Evolutionary conservation across 352 stramenopile genomes (phyloP).

Genomic region (Globisporangium heterothallicum): DNA sequence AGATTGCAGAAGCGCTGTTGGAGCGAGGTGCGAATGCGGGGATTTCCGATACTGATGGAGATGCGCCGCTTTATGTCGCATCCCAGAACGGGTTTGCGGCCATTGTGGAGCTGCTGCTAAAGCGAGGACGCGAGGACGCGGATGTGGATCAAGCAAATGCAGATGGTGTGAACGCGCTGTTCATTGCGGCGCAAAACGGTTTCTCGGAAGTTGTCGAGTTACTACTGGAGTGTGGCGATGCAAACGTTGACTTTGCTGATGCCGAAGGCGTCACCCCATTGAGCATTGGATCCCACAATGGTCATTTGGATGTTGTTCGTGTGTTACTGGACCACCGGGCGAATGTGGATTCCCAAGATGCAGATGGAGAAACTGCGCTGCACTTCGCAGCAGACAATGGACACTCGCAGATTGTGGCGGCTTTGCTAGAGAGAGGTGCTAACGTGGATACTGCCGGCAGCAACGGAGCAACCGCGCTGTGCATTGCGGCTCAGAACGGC

Average conservation of each 20-base stretch:
- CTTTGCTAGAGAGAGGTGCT: slow-evolving; percentile 1
- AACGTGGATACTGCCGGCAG: neutral
- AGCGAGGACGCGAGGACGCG: neutral
- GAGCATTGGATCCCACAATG: slow-evolving; percentile 1
- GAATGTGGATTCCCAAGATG: neutral
- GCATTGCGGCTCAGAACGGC: slow-evolving; percentile 1
- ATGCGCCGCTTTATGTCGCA: neutral
- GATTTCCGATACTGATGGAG: neutral
- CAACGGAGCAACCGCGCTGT: neutral
- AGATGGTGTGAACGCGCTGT: neutral
- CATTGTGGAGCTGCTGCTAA: neutral
- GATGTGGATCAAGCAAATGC: neutral
- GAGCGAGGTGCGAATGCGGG: neutral
- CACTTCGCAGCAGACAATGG: slow-evolving; percentile 6
- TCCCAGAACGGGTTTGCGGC: neutral
- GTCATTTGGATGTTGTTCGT: slow-evolving; percentile 1
- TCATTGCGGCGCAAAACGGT: slow-evolving; percentile 4
- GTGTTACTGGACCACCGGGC: neutral
- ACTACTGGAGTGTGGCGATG: neutral
- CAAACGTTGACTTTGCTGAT: neutral
- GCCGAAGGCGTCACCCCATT: neutral
- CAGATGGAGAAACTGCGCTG: neutral
- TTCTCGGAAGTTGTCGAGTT: neutral
- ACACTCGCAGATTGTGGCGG: neutral
- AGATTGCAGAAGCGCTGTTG: neutral